phyloP scores from a whole-genome alignment of 768 basidiomycete species.

The Boletellus sp. region DNA sequence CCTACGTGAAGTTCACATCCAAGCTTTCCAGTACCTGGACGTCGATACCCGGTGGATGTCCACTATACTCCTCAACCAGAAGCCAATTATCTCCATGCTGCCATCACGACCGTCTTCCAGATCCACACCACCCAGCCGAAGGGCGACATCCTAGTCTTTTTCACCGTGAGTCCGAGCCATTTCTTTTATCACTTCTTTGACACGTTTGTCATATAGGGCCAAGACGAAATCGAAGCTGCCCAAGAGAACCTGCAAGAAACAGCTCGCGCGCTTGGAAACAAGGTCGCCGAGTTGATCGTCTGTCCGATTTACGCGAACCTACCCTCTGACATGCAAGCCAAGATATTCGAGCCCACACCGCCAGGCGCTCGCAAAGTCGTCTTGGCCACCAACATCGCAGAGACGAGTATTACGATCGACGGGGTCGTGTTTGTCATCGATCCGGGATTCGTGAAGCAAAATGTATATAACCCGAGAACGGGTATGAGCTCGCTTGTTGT shows the following conservation, averaged over 20 bases:
- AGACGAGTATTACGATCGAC: constrained; percentile 98
- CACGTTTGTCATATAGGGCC: constrained; percentile 50
- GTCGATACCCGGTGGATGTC: constrained; percentile 96
- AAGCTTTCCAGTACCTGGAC: constrained; percentile 75
- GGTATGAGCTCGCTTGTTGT: constrained; percentile 97
- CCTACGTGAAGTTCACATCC: background rate
- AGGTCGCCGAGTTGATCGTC: constrained; percentile 89
- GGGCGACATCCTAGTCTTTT: constrained; percentile 95
- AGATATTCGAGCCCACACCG: constrained; percentile 98
- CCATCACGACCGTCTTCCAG: constrained; percentile 98
- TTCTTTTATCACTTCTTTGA: background rate
- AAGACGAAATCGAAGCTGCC: constrained; percentile 98
- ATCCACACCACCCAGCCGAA: constrained; percentile 98
- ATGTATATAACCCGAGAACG: constrained; percentile 96
- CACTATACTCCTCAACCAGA: constrained; percentile 99
- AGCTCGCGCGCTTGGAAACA: constrained; percentile 90
- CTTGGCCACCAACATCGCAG: constrained; percentile 98
- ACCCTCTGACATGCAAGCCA: constrained; percentile 99
- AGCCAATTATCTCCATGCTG: constrained; percentile 97
- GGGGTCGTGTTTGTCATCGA: constrained; percentile 99
- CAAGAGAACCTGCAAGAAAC: constrained; percentile 97
- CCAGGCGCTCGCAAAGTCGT: constrained; percentile 96
- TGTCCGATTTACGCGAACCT: constrained; percentile 99
- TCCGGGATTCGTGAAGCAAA: constrained; percentile 99
- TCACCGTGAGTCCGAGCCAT: constrained; percentile 60